A percentile compares a stretch with the other conserved stretches of the same genome.
These are phyloP conservation scores for Malus hybrid DNA, from an alignment of 331 rosid species.

Conservation along the genomic window DNA sequence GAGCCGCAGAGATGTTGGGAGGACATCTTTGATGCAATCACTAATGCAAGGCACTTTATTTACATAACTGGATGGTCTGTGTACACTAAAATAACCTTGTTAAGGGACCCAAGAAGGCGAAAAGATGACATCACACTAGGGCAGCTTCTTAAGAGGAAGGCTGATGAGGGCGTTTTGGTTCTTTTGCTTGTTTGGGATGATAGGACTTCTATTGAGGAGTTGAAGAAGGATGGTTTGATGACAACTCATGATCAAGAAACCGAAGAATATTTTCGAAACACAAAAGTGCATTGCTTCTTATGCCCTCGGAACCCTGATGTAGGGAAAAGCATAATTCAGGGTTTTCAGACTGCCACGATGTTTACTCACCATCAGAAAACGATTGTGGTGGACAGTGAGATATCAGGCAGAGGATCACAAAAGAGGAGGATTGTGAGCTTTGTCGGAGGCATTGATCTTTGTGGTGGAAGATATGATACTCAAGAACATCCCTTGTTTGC, in stretches of 20 bases:
- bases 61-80: conserved; percentile 90
- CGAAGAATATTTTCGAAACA: conserved; percentile 38
- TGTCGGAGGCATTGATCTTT: conserved; percentile 78
- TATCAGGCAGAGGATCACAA: background rate
- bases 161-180: conserved; percentile 62
- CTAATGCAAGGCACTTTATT: conserved; percentile 44
- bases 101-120: conserved; percentile 29
- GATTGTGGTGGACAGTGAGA: conserved; percentile 45
- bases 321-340: conserved; percentile 26
- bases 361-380: conserved; percentile 87
- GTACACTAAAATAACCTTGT: conserved; percentile 39
- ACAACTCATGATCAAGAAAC: conserved; percentile 73
- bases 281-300: conserved; percentile 49
- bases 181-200: conserved; percentile 83
- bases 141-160: conserved; percentile 57
- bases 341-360: conserved; percentile 39
- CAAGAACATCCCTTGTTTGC: conserved; percentile 56
- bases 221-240: conserved; percentile 67
- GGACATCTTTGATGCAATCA: conserved; percentile 53
- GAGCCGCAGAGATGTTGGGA: conserved; percentile 62
- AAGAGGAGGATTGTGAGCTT: conserved; percentile 51
- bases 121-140: conserved; percentile 39
- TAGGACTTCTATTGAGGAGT: conserved; percentile 34
- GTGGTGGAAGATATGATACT: conserved; percentile 82
- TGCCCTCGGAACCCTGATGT: conserved; percentile 70